Percentiles rank a stretch among this genome's conserved stretches.
phyloP scores from a whole-genome alignment of 2,329 filamentous ascomycete genomes.

The Paraconiothyrium brasiliense region DNA sequence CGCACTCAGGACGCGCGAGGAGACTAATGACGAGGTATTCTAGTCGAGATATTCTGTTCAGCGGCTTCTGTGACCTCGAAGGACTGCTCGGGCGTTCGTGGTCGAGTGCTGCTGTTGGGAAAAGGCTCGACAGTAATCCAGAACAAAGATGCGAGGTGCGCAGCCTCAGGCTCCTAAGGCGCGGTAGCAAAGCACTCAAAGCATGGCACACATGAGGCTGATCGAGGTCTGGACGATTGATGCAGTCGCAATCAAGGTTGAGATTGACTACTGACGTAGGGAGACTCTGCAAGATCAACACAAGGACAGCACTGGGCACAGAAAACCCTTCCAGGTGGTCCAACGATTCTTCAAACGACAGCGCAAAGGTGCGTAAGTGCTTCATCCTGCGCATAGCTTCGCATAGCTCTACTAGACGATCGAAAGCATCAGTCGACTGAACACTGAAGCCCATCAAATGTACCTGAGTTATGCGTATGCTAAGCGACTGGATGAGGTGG shows the following conservation, averaged over 20 bases:
- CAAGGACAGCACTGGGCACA: slow-evolving; percentile 18
- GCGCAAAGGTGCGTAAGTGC: slow-evolving; percentile 21
- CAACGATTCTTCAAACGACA: slow-evolving; percentile 21
- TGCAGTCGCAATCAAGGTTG: slow-evolving; percentile 20
- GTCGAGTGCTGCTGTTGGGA: slow-evolving; percentile 15
- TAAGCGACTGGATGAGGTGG: slow-evolving; percentile 20
- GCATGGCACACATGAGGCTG: slow-evolving; percentile 25
- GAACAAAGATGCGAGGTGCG: slow-evolving; percentile 22
- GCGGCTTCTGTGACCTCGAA: neutral
- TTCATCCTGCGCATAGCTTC: slow-evolving; percentile 20
- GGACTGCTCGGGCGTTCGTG: slow-evolving; percentile 5
- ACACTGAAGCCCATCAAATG: slow-evolving; percentile 27
- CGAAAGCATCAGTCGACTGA: slow-evolving; percentile 19
- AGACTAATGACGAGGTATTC: slow-evolving; percentile 21
- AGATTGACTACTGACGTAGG: slow-evolving; percentile 21
- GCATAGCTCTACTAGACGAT: slow-evolving; percentile 21
- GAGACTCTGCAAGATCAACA: slow-evolving; percentile 21
- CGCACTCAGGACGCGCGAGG: slow-evolving; percentile 11
- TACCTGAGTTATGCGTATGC: slow-evolving; percentile 20
- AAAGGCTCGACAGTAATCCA: slow-evolving; percentile 18
- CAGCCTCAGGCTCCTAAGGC: slow-evolving; percentile 22
- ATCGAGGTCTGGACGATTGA: slow-evolving; percentile 15
- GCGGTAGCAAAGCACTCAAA: slow-evolving; percentile 21
- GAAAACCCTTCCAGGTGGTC: slow-evolving; percentile 16
- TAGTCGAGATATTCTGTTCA: slow-evolving; percentile 16